Percentiles rank a stretch among this genome's conserved stretches.
Conservation (phyloP, 176 grass and related monocot genomes). For the Aegilops sharonensis region DNA sequence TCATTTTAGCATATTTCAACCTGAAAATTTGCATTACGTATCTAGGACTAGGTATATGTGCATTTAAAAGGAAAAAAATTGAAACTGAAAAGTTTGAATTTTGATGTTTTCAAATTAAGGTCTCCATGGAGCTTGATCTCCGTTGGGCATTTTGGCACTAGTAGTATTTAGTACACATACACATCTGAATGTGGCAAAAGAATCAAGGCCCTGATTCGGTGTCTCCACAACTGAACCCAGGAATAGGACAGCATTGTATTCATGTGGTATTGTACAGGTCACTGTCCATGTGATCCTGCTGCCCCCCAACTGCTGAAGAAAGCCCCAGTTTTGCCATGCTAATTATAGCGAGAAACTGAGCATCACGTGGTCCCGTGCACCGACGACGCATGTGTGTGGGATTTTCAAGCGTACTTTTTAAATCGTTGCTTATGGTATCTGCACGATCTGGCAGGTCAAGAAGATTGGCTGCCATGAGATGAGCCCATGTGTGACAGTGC, state of each 20-base stretch:
- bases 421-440: neutral
- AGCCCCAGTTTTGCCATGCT: neutral
- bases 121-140: no score
- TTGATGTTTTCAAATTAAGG: no score
- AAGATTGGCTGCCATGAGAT: conserved; percentile 2
- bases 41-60: no score
- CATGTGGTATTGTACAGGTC: neutral
- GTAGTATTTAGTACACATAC: neutral
- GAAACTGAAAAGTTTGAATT: no score
- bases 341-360: neutral
- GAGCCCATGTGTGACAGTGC: neutral
- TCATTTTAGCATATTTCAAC: no score
- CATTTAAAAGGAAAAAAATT: no score
- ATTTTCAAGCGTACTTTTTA: neutral
- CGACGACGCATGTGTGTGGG: neutral
- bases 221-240: neutral
- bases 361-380: neutral
- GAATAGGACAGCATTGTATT: neutral
- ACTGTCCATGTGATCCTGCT: conserved; percentile 1
- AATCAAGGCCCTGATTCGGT: neutral
- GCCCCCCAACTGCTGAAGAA: neutral
- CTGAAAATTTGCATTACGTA: no score
- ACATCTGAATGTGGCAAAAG: neutral
- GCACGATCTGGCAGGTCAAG: conserved; percentile 5
- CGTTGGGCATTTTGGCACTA: neutral